phyloP scores from a whole-genome alignment of 1,139 yeast species.

The Kluyveromyces sp. region DNA sequence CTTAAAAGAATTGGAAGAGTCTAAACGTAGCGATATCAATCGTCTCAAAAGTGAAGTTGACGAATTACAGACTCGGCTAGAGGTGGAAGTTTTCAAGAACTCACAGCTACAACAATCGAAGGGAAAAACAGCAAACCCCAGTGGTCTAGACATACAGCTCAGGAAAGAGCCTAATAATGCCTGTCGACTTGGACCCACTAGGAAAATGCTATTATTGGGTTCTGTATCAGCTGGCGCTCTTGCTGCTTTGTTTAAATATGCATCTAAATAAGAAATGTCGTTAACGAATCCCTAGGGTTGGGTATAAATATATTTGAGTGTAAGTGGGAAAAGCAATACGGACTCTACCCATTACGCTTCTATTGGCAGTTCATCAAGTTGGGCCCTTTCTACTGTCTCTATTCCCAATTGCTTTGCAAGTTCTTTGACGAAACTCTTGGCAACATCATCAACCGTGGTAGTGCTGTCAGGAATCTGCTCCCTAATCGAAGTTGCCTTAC shows the following conservation, averaged over 20 bases:
- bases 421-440: slow-evolving; percentile 45
- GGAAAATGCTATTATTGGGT: slow-evolving; percentile 9
- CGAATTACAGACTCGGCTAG: slow-evolving; percentile 27
- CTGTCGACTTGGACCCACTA: slow-evolving; percentile 1
- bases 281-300: neutral
- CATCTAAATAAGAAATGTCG: slow-evolving; percentile 5
- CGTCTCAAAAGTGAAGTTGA: slow-evolving; percentile 25
- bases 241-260: slow-evolving; percentile 13
- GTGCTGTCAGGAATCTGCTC: slow-evolving; percentile 23
- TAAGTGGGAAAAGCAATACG: too few species aligned
- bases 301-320: neutral
- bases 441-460: slow-evolving; percentile 39
- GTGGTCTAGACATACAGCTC: neutral
- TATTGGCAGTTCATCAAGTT: slow-evolving; percentile 27
- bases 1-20: slow-evolving; percentile 13
- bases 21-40: slow-evolving; percentile 19
- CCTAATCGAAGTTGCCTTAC: slow-evolving; percentile 45
- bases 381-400: slow-evolving; percentile 38
- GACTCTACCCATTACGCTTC: slow-evolving; percentile 7
- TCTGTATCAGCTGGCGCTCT: slow-evolving; percentile 12
- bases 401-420: slow-evolving; percentile 45
- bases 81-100: slow-evolving; percentile 28
- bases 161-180: neutral
- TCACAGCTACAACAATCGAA: slow-evolving; percentile 13
- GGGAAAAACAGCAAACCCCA: slow-evolving; percentile 10